These are phyloP conservation scores for Elsinoe batatas DNA, from an alignment of 2,329 filamentous ascomycete species.

Conservation along the genomic window DNA sequence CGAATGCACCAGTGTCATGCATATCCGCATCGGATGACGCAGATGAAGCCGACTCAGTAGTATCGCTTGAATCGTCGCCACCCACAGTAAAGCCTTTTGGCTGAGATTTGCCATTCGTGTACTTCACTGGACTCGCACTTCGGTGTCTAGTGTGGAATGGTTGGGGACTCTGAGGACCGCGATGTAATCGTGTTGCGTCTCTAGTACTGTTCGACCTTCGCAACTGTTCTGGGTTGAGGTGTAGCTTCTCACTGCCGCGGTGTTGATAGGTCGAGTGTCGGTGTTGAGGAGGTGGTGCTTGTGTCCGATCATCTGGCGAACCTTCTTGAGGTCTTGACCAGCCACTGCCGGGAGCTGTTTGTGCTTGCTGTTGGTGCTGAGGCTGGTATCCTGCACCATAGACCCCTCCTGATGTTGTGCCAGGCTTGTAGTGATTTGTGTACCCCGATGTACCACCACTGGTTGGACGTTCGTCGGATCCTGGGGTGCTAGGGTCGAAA, in stretches of 20 bases:
- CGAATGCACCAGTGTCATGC: constrained; percentile 14
- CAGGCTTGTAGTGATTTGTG: constrained; percentile 12
- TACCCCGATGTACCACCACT: constrained; percentile 32
- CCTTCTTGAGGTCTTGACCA: constrained; percentile 32
- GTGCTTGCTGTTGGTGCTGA: constrained; percentile 30
- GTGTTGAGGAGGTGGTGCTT: not conserved
- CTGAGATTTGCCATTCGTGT: constrained; percentile 5
- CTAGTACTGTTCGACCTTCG: constrained; percentile 45
- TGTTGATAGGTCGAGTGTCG: constrained; percentile 9
- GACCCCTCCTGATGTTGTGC: not conserved
- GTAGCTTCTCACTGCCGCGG: constrained; percentile 44
- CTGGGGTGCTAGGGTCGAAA: constrained; percentile 49
- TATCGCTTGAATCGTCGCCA: constrained; percentile 16
- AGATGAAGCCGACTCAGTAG: constrained; percentile 13
- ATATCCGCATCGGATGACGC: constrained; percentile 13
- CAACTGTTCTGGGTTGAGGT: constrained; percentile 42
- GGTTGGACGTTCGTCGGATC: constrained; percentile 51
- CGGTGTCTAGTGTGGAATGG: constrained; percentile 5
- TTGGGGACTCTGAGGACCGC: constrained; percentile 15
- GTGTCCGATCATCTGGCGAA: not conserved
- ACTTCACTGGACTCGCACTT: constrained; percentile 4
- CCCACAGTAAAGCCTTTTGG: constrained; percentile 19
- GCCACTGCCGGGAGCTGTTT: constrained; percentile 44
- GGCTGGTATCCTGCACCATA: not conserved
- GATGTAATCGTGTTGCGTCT: constrained; percentile 26